These are phyloP conservation scores for Epichloe uncinata DNA, from an alignment of 2,329 filamentous ascomycete species.

Conservation along the genomic window DNA sequence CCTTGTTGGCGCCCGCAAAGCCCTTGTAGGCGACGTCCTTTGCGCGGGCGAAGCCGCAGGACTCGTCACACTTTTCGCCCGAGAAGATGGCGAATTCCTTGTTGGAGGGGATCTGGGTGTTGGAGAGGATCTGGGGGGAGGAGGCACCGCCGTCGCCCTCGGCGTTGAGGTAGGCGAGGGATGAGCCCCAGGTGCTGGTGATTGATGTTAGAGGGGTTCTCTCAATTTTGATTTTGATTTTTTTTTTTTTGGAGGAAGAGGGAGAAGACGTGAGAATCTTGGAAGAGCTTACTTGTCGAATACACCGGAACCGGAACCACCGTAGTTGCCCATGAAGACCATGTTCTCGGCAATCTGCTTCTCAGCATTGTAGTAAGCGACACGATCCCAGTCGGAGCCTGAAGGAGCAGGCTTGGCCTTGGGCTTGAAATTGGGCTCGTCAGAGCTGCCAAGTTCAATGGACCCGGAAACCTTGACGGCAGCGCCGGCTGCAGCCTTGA, in stretches of 20 bases:
- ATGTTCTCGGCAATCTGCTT: slow-evolving; percentile 27
- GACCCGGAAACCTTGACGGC: background rate
- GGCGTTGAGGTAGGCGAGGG: slow-evolving; percentile 31
- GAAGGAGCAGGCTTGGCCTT: slow-evolving; percentile 5
- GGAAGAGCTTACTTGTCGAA: slow-evolving; percentile 27
- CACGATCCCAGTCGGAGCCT: slow-evolving; percentile 25
- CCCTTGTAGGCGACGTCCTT: slow-evolving; percentile 42
- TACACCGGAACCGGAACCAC: slow-evolving; percentile 28
- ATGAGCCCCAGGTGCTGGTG: slow-evolving; percentile 29
- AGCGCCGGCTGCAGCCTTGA: slow-evolving; percentile 9
- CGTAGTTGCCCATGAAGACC: slow-evolving; percentile 35
- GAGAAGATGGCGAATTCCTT: slow-evolving; percentile 34
- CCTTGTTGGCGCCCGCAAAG: slow-evolving; percentile 55
- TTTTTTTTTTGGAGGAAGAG: background rate
- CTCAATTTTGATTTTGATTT: too few species aligned
- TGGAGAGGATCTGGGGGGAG: slow-evolving; percentile 26
- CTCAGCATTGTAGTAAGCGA: slow-evolving; percentile 32
- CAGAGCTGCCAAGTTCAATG: background rate
- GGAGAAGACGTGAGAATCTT: background rate
- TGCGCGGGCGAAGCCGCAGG: slow-evolving; percentile 32
- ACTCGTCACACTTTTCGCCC: slow-evolving; percentile 26
- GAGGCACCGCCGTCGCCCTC: slow-evolving; percentile 25
- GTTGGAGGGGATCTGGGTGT: slow-evolving; percentile 26
- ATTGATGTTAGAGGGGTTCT: background rate
- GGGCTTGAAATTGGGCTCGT: background rate